Conservation (phyloP, 495 filamentous ascomycete species). For the Penicillium tannophilum region DNA sequence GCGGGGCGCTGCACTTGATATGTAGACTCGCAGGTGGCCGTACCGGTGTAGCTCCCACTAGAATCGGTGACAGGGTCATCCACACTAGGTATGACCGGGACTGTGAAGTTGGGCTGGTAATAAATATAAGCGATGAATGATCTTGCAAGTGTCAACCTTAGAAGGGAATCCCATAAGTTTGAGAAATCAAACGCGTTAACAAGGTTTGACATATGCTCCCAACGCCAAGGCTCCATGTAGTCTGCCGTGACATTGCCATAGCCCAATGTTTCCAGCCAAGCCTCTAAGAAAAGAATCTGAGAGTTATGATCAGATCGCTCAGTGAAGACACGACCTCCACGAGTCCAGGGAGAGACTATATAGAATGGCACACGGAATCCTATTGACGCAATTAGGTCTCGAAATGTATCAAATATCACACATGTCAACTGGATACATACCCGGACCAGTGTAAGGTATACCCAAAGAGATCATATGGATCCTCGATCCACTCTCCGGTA, state of each 20-base stretch:
- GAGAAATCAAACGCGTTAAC: slow-evolving; percentile 49
- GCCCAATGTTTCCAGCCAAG: slow-evolving; percentile 50
- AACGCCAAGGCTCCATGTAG: slow-evolving; percentile 38
- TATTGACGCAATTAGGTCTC: too few relatives aligned
- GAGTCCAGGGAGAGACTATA: slow-evolving; percentile 60
- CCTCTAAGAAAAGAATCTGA: slow-evolving; percentile 57
- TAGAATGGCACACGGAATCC: slow-evolving; percentile 51
- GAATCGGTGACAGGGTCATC: too few relatives aligned
- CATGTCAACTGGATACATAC: slow-evolving; percentile 19
- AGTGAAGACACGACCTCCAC: slow-evolving; percentile 55
- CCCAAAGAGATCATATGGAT: slow-evolving; percentile 49
- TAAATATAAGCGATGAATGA: too few relatives aligned
- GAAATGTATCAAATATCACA: too few relatives aligned
- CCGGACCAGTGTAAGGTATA: slow-evolving; percentile 54
- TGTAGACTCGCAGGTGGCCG: too few relatives aligned
- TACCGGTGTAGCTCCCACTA: too few relatives aligned
- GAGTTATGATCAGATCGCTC: slow-evolving; percentile 60
- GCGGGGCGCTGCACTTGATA: slow-evolving; percentile 6
- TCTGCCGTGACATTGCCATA: slow-evolving; percentile 44
- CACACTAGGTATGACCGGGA: too few relatives aligned
- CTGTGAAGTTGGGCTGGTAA: too few relatives aligned
- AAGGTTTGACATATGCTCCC: slow-evolving; percentile 57
- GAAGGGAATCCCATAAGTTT: too few relatives aligned
- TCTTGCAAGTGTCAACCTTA: too few relatives aligned
- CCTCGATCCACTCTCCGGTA: slow-evolving; percentile 56